Evolutionary conservation across 1,284 basidiomycete species (phyloP), one percentile per base, ranked within the genome.

Genomic region (Phylloporus sp.): DNA sequence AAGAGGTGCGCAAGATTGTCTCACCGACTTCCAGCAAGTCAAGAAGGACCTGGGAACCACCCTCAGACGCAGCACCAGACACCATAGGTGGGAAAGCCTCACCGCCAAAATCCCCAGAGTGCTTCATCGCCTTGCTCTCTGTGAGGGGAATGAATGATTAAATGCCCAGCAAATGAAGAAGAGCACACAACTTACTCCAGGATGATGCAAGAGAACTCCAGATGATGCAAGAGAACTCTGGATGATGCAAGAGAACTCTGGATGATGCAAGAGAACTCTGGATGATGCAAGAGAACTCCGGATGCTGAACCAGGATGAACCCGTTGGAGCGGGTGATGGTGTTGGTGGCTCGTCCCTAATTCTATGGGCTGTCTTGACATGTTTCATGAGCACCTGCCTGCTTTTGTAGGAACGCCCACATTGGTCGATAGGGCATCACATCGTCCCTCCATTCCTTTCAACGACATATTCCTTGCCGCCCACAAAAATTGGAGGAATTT

Each of bases 391-490:
- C 3, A 15, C 29, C 26, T 62, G 20, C 32, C 50, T 46, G 29
- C 28, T 53, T 15, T 29, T 26, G 26, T 64, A 64, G 28, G 22
- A 61, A 34, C 20, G 54, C 49, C 29, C 13, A 8, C 62, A 64
- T 13, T 53, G 54, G 7, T 57, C 42, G 20, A 62, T 29, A 29
- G 59, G 59, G 26, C 62, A 64, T 12, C 0, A 17, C n/a, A 62
- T 11, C 17, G 6, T 52, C 15, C 26, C 55, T 3, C 31, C 62
- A 18, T 62, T n/a, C 49, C 59, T 26, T 52, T 46, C 24, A 3
- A 64, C 50, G 18, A 0, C 6, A 22, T 61, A 52, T 24, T 60
- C 34, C 40, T 44, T 61, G 17, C 40, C 31, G 2, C 13, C 32
- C 17, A 60, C 26, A 37, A 15, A 22, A 22, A 61, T 49, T 7